phyloP scores from a whole-genome alignment of 148 eudicot genomes.

The Nepenthes gracilis region DNA sequence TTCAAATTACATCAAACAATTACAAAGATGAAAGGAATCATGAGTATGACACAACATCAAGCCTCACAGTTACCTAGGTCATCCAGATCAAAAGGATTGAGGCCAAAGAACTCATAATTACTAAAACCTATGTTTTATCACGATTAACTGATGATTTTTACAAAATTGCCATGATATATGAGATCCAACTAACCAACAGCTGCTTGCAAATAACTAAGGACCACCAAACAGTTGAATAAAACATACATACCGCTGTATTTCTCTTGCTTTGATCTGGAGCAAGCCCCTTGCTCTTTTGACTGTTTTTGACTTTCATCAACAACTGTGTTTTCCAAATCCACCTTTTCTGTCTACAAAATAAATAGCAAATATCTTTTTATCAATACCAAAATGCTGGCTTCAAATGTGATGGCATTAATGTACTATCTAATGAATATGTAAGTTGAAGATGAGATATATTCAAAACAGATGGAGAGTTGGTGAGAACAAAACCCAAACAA shows the following conservation, averaged over 20 bases:
- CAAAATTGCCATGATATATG: too few species aligned
- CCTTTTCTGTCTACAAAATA: conserved; percentile 74
- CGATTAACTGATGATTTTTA: too few species aligned
- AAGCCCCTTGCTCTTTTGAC: conserved; percentile 42
- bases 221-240: background rate
- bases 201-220: background rate
- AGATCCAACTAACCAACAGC: too few species aligned
- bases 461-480: too few species aligned
- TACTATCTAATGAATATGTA: background rate
- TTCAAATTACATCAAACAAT: too few species aligned
- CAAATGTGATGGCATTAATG: background rate
- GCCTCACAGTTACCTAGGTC: too few species aligned
- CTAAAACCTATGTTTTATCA: too few species aligned
- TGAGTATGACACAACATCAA: too few species aligned
- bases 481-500: background rate
- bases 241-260: conserved; percentile 70
- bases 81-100: too few species aligned
- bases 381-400: background rate
- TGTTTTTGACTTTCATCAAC: conserved; percentile 96
- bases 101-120: too few species aligned
- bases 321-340: conserved; percentile 92
- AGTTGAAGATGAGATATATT: background rate
- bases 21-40: too few species aligned
- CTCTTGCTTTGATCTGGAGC: conserved; percentile 54
- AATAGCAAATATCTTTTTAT: background rate